These are phyloP conservation scores for Nakazawaea sp. DNA, from an alignment of 805 yeast genomes.

Conservation along the genomic window DNA sequence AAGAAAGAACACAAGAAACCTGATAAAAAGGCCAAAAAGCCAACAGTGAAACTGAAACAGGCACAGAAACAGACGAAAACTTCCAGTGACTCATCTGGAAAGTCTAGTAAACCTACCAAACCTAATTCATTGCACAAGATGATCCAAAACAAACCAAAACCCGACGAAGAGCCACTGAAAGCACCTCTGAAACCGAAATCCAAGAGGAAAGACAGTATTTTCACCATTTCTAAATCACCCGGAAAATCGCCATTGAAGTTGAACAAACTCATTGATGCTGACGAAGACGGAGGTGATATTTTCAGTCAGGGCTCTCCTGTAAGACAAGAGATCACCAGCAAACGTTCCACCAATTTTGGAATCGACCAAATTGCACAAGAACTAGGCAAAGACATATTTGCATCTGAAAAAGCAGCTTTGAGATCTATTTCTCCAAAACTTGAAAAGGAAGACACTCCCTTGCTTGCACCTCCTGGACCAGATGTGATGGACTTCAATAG, in stretches of 20 bases:
- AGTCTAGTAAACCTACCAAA: too few relatives aligned
- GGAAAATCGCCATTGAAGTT: slow-evolving; percentile 9
- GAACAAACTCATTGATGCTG: slow-evolving; percentile 9
- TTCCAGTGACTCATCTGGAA: too few relatives aligned
- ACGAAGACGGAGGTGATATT: slow-evolving; percentile 2
- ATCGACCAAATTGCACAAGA: slow-evolving; percentile 1
- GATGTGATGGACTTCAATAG: too few relatives aligned
- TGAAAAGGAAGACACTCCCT: slow-evolving; percentile 2
- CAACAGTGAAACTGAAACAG: too few relatives aligned
- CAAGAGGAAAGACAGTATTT: slow-evolving; percentile 3
- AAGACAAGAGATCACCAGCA: background rate
- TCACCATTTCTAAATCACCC: slow-evolving; percentile 4
- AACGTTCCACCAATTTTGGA: background rate
- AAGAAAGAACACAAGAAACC: too few relatives aligned
- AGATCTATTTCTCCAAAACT: slow-evolving; percentile 1
- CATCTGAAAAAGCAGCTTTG: background rate
- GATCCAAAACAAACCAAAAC: background rate
- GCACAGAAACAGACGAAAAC: background rate
- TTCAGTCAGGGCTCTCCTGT: slow-evolving; percentile 9
- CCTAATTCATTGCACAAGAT: too few relatives aligned
- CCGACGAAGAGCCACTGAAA: background rate
- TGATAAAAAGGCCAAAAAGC: too few relatives aligned
- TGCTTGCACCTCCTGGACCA: background rate
- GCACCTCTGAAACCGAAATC: slow-evolving; percentile 2
- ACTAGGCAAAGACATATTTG: slow-evolving; percentile 1